These are phyloP conservation scores for Pseudocercospora fuligena DNA, from an alignment of 2,329 filamentous ascomycete genomes.

Conservation along the genomic window DNA sequence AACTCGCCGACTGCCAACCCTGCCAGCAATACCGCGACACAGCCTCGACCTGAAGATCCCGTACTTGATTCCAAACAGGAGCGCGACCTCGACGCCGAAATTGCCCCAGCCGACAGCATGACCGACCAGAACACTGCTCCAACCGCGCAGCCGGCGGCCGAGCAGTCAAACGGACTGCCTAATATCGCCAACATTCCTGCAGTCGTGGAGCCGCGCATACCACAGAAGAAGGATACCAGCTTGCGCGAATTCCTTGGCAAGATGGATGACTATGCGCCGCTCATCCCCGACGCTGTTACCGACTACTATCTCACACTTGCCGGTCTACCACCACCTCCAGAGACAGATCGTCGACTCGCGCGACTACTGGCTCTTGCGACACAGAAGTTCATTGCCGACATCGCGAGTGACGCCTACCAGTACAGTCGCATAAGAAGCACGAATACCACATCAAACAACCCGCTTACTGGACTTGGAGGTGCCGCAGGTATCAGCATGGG, in stretches of 20 bases:
- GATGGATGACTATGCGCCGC: slow-evolving; percentile 98
- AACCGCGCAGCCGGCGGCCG: slow-evolving; percentile 64
- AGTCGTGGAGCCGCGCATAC: slow-evolving; percentile 60
- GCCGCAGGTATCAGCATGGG: slow-evolving; percentile 71
- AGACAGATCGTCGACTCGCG: slow-evolving; percentile 87
- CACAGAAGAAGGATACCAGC: slow-evolving; percentile 87
- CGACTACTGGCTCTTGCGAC: slow-evolving; percentile 95
- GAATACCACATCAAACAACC: slow-evolving; percentile 87
- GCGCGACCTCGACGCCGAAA: slow-evolving; percentile 47
- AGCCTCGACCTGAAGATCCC: slow-evolving; percentile 28
- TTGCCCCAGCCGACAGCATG: slow-evolving; percentile 38
- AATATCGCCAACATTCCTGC: slow-evolving; percentile 52
- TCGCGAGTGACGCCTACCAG: slow-evolving; percentile 96
- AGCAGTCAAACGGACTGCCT: slow-evolving; percentile 76
- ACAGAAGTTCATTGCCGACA: slow-evolving; percentile 97
- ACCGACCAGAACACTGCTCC: slow-evolving; percentile 45
- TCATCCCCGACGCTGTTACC: slow-evolving; percentile 98
- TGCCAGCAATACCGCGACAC: slow-evolving; percentile 19
- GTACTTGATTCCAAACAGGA: slow-evolving; percentile 44
- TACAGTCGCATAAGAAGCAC: slow-evolving; percentile 95
- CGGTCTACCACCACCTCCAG: slow-evolving; percentile 88
- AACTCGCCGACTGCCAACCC: slow-evolving; percentile 7
- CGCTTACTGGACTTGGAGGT: slow-evolving; percentile 83
- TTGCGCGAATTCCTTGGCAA: slow-evolving; percentile 90
- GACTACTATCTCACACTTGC: slow-evolving; percentile 97